Base-by-base conservation (phyloP, 2,329 filamentous ascomycete species). In the Cladosporium sphaerospermum region DNA sequence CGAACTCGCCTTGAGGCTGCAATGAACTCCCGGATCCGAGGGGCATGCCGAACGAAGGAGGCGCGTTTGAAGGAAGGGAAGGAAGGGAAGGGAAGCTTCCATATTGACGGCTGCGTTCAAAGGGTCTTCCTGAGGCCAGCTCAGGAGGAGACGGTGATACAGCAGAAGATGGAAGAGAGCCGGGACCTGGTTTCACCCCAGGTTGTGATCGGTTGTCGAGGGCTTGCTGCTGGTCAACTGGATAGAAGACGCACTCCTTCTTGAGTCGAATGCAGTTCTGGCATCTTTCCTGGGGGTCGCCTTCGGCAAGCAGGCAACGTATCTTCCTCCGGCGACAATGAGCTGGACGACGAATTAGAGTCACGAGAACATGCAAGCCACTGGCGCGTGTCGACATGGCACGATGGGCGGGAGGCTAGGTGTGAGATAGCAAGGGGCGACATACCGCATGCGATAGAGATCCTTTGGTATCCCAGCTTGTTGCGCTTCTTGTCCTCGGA, bases 301-400 rank as follows among this genome's bases (percentile, higher is more conserved):
- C 83, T 45, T 82, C 78, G 8, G 88, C 83, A 41, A 89, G 79
- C 48, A 96, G 82, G 70, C 92, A 97, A 71, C 92, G 81, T 57
- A 97, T 97, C 73, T 97, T 97, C 62, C 92, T 85, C 67, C 88
- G 81, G 64, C 92, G 88, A 69, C 92, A 97, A 68, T 96, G 89
- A 53, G 86, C 92, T 96, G 66, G 49, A 56, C 36, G 42, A 44
- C 54, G 43, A 34, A 19, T 53, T 42, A 53, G 43, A n/a, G 41
- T 44, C 28, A 32, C 23, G 9, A n/a, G n/a, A 13, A 53, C 34
- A 47, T 47, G 41, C 40, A 51, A 51, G 48, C 40, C 48, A 51
- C 48, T 51, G 48, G 48, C 48, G 48, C 39, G 48, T 34, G 32
- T 51, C 33, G 40, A 51, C 40, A 51, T 40, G 48, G 48, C 48